Evolutionary conservation across 352 stramenopile genomes (phyloP), one percentile per base, ranked within the genome.

Genomic region (Pythium phragmitis): DNA sequence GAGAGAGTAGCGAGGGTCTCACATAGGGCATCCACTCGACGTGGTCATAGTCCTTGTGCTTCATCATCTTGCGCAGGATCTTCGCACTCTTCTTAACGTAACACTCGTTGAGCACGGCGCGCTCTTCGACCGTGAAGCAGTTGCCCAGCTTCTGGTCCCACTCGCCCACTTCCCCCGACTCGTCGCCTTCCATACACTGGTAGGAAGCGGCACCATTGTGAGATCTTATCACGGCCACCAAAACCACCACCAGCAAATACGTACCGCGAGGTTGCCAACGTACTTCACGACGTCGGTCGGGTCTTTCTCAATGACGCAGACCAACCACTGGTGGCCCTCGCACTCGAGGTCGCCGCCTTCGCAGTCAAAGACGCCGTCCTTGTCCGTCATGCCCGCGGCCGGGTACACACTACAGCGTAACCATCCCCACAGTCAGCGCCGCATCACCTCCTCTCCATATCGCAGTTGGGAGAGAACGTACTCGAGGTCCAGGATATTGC

Each of bases 11-110:
- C n/a, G 36, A 16, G 45, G 8, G 13, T 63, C 80, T 30, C 76
- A 92, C 83, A 60, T 91, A 92, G 41, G 85, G 85, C 82, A 91
- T 89, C 85, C 85, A 92, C 16, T 67, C 43, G 19, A 89, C 74
- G 13, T 61, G 74, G 33, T 77, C 67, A 17, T 73, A 71, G 33
- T 73, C 72, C 19, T 91, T 76, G 33, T 77, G 74, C 33, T 69
- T 69, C 66, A 91, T 88, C 73, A 94, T 85, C 72, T 82, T 72
- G 0, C 82, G 54, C 4, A 94, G 60, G 3, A 94, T 43, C 14
- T 78, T 68, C 16, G 76, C 74, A 61, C 79, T 87, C 11, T 73
- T 73, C 39, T 77, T 82, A 46, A 85, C 68, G 43, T 80, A 89
- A 62, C 86, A 94, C 30, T 88, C 70, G 42, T 84, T 72, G 0